Evolutionary conservation across 495 filamentous ascomycete genomes (phyloP), one percentile per base, ranked within the genome.

Genomic region (Aspergillus biplanus): DNA sequence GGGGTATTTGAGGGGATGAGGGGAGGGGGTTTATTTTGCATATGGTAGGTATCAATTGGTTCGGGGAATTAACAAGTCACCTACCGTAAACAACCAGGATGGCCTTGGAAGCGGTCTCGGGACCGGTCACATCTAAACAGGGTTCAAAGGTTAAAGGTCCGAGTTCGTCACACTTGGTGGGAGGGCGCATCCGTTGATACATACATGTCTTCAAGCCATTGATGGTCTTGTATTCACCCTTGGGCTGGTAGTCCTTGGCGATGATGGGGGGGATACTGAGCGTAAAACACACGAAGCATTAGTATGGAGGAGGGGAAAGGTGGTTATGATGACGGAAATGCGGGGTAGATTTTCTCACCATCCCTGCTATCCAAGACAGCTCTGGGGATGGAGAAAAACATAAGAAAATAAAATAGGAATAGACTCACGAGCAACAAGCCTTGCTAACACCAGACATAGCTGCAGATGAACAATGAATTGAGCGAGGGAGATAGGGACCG

Each of bases 131-230:
- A 62, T 86, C 83, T 86, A 58, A 5, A 47, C 16, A 18, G 5
- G 46, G 9, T 52, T 72, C 60, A 70, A 64, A 27, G 2, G 21
- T 27, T 27, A 27, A 2, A 27, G 2, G 21, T 27, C 21, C 21
- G 21, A 27, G 2, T 27, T 27, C 21, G 21, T 27, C 21, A 27
- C 21, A 27, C 21, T 27, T 27, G 2, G 21, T 27, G 21, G 21
- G 21, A 27, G 21, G 21, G 21, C 21, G 21, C 21, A 27, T 27
- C 1, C 21, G 21, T 27, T 27, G 21, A 27, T 27, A 27, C 21
- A 21, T 73, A 89, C 86, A 89, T 52, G 85, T 87, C 75, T 87
- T 85, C 69, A 86, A 60, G 64, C 86, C 85, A 75, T 82, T 81
- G 71, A 87, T 75, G 47, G 80, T 83, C 67, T 85, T 82, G 69